phyloP scores from a whole-genome alignment of 2,329 filamentous ascomycete genomes.

The Rhynchosporium graminicola region DNA sequence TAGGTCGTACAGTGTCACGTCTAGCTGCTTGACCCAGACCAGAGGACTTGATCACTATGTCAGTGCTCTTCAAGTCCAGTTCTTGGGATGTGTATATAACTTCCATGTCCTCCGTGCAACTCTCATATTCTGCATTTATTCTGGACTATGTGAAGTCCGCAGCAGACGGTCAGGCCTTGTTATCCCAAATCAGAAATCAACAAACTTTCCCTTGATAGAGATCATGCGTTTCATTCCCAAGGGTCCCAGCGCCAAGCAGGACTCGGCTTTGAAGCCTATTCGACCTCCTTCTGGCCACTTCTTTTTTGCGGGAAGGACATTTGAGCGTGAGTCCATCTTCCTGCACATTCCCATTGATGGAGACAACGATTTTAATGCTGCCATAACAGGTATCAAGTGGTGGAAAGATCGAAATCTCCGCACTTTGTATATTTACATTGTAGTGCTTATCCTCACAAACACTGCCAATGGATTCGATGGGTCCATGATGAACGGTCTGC shows the following conservation, averaged over 20 bases:
- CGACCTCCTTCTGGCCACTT: background rate
- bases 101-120: background rate
- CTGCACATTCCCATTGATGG: no score
- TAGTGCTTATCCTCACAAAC: constrained; percentile 41
- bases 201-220: background rate
- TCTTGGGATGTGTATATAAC: background rate
- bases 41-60: background rate
- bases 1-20: background rate
- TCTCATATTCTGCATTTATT: background rate
- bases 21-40: background rate
- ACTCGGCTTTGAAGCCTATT: constrained; percentile 5
- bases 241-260: background rate
- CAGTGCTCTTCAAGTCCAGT: background rate
- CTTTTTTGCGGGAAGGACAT: background rate
- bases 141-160: background rate
- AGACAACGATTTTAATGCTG: no score
- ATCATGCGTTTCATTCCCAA: constrained; percentile 1
- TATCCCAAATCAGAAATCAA: background rate
- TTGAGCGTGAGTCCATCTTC: background rate
- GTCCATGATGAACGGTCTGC: constrained; percentile 47
- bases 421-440: constrained; percentile 40
- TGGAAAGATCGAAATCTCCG: constrained; percentile 40
- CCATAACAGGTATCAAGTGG: constrained; percentile 33
- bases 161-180: background rate
- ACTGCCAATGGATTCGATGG: constrained; percentile 46